Evolutionary conservation across 2,329 filamentous ascomycete genomes (phyloP).

Genomic region (Thermothelomyces thermophilus): DNA sequence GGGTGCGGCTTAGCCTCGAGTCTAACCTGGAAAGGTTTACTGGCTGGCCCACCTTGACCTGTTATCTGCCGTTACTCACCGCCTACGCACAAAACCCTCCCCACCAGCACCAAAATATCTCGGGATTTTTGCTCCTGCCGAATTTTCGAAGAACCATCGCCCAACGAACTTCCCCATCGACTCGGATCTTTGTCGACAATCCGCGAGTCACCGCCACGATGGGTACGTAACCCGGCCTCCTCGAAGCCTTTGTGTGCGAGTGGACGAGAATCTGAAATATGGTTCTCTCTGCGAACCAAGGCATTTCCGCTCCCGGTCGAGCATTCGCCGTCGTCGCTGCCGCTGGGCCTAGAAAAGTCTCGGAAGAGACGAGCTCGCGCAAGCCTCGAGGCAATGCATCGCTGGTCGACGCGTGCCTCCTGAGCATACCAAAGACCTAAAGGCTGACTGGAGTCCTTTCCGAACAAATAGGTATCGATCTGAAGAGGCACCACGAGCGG

Average conservation of each 20-base stretch:
- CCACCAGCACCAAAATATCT: constrained; percentile 11
- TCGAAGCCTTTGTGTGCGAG: constrained; percentile 45
- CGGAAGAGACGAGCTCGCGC: constrained; percentile 8
- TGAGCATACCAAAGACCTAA: constrained; percentile 58
- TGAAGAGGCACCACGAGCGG: constrained; percentile 63
- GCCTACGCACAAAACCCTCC: constrained; percentile 19
- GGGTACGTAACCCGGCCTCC: constrained; percentile 47
- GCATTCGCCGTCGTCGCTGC: constrained; percentile 11
- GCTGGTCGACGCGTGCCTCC: constrained; percentile 26
- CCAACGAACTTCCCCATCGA: constrained; percentile 24
- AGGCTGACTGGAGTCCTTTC: constrained; percentile 50
- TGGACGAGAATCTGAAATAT: constrained; percentile 32
- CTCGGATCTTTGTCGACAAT: constrained; percentile 26
- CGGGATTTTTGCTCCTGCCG: constrained; percentile 13
- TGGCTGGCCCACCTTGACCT: not conserved
- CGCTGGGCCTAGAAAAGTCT: not conserved
- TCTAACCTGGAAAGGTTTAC: no score
- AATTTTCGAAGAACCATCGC: constrained; percentile 17
- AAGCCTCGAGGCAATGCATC: constrained; percentile 11
- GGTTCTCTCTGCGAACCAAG: constrained; percentile 25
- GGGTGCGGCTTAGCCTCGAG: no score
- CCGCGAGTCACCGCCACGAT: constrained; percentile 46
- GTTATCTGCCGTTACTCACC: constrained; percentile 17
- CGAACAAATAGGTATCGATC: constrained; percentile 61
- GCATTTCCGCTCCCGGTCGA: constrained; percentile 22